Conservation (phyloP, 176 grass and related monocot species). For the Hordeum vulgare region DNA sequence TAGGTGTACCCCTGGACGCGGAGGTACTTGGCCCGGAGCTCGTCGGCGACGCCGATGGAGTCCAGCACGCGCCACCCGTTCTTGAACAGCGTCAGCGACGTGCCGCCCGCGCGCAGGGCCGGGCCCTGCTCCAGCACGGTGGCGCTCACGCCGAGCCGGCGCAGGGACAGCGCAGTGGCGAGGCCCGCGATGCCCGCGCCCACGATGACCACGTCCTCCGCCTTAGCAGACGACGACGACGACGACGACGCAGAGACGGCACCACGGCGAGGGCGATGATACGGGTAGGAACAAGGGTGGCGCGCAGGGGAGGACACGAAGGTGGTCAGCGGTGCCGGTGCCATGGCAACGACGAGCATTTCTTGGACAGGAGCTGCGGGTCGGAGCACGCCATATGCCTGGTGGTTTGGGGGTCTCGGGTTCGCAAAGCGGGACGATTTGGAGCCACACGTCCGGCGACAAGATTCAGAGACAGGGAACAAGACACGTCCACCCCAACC, state of each 20-base stretch:
- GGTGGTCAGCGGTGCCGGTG: neutral
- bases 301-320: slow-evolving; percentile 6
- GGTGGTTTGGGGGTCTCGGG: neutral
- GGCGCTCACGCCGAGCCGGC: slow-evolving; percentile 54
- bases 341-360: slow-evolving; percentile 21
- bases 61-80: slow-evolving; percentile 92
- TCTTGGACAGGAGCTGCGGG: neutral
- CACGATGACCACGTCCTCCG: slow-evolving; percentile 58
- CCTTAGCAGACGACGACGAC: neutral
- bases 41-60: slow-evolving; percentile 74
- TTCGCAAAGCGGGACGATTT: too few species aligned
- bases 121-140: slow-evolving; percentile 73
- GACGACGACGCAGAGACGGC: neutral
- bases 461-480: too few species aligned
- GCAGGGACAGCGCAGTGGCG: slow-evolving; percentile 62
- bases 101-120: slow-evolving; percentile 69
- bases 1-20: slow-evolving; percentile 60
- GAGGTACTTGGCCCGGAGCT: slow-evolving; percentile 67
- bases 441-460: too few species aligned
- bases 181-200: slow-evolving; percentile 86
- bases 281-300: neutral
- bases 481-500: too few species aligned
- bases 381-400: neutral
- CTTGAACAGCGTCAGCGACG: slow-evolving; percentile 89
- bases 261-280: neutral